Conservation (phyloP, 2,329 filamentous ascomycete species). For the Cladorrhinum sp. region DNA sequence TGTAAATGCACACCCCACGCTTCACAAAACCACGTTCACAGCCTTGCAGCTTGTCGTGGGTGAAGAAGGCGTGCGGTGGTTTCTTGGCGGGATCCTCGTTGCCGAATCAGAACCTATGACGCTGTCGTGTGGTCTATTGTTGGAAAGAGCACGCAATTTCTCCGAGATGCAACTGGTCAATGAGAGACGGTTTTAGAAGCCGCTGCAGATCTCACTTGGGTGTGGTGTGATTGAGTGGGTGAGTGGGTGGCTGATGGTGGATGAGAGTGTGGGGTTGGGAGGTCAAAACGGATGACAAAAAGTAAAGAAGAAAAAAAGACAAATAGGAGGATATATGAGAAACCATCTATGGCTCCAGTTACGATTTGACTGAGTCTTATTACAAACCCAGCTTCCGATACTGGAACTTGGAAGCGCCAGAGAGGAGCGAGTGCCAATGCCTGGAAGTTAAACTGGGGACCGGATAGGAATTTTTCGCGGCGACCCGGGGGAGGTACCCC, state of each 20-base stretch:
- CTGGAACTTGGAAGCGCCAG: too few species aligned
- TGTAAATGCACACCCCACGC: neutral
- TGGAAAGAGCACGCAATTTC: slow-evolving; percentile 29
- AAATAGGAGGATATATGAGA: too few species aligned
- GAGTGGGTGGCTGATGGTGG: neutral
- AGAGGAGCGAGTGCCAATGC: too few species aligned
- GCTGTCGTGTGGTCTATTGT: slow-evolving; percentile 7
- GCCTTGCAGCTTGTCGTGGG: slow-evolving; percentile 18
- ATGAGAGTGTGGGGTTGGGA: neutral
- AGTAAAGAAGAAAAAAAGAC: too few species aligned
- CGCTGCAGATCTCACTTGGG: neutral
- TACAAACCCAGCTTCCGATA: neutral
- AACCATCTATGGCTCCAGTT: too few species aligned
- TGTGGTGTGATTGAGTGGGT: neutral
- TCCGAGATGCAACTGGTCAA: slow-evolving; percentile 20
- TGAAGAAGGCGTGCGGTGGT: neutral
- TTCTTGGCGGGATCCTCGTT: slow-evolving; percentile 14
- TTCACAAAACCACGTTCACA: slow-evolving; percentile 16
- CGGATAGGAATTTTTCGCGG: neutral
- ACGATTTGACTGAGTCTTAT: neutral
- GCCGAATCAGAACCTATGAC: slow-evolving; percentile 19
- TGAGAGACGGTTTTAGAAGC: neutral
- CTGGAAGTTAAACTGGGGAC: too few species aligned
- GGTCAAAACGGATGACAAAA: neutral
- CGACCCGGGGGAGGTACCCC: neutral